Evolutionary conservation across 208 protist species (phyloP).

Genomic region (Trypanosoma theileri): DNA sequence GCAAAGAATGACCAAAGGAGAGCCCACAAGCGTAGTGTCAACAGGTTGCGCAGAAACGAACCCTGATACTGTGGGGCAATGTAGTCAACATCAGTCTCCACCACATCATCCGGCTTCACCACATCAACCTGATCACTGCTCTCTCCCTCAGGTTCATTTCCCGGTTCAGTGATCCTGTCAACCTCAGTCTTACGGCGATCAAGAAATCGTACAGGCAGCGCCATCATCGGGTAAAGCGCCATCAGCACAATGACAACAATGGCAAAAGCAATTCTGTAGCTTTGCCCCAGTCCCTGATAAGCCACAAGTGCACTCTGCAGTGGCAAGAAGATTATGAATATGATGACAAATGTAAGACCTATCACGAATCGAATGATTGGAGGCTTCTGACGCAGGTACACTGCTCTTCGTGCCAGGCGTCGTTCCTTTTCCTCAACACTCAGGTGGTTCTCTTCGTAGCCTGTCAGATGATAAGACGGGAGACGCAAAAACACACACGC

Average conservation of each 20-base stretch:
- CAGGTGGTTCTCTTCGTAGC: constrained; percentile 46
- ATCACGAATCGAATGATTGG: constrained; percentile 57
- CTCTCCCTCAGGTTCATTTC: background rate
- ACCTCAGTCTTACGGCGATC: constrained; percentile 9
- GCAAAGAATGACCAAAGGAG: constrained; percentile 22
- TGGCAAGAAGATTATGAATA: constrained; percentile 69
- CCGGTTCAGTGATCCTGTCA: background rate
- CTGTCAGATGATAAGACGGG: constrained; percentile 69
- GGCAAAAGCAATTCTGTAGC: constrained; percentile 45
- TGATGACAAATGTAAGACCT: constrained; percentile 54
- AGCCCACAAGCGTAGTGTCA: constrained; percentile 13
- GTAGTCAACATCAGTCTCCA: constrained; percentile 25
- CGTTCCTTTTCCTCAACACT: constrained; percentile 35
- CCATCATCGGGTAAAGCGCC: constrained; percentile 40
- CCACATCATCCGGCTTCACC: background rate
- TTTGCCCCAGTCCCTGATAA: constrained; percentile 32
- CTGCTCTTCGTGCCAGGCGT: constrained; percentile 40
- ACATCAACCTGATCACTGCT: background rate
- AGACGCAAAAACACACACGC: constrained; percentile 61
- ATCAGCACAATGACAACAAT: constrained; percentile 36
- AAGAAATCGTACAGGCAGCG: constrained; percentile 53
- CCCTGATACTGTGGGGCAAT: constrained; percentile 30
- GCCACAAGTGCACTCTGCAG: constrained; percentile 52
- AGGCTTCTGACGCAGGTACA: constrained; percentile 71
- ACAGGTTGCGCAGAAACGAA: constrained; percentile 15